Evolutionary conservation across 352 stramenopile genomes (phyloP), one percentile per base, ranked within the genome.

Genomic region (Halophytophthora polymorphica): DNA sequence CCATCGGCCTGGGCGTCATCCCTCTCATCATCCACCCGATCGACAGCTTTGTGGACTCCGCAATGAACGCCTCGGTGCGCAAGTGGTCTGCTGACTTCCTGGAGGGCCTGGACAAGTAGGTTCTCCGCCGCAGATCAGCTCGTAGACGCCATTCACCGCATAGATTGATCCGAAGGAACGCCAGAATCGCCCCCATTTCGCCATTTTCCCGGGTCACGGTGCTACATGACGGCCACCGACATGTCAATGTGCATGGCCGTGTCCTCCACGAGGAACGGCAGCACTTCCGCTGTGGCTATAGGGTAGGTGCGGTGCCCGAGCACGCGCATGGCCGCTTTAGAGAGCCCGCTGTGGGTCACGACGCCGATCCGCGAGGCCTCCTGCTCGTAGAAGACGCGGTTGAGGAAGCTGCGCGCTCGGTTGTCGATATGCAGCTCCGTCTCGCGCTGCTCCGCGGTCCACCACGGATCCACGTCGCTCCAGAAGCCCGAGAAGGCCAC

Each of bases 11-110:
- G 17, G 70, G 68, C 6, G 69, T 88, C 13, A 96, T 96, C 50
- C 85, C 86, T 2, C 64, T 96, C 38, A 96, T 96, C 56, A 82
- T 96, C 50, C 77, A 91, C 56, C 88, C 88, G 19, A 87, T 96
- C 36, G 86, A 96, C 67, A 44, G 59, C 35, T 66, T 86, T 7
- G 78, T 89, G 7, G 75, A 89, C 45, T 40, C 42, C 2, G 47
- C 64, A 10, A 86, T 89, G 75, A 75, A 87, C 54, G 55, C 53
- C 33, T 71, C 71, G 17, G 70, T 72, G 22, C 73, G 73, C 49
- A 68, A 81, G 41, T 84, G 73, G 77, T 53, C 67, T 2, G 56
- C 51, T 12, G 42, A 57, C 2, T 69, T 69, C 21, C 8, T 77
- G 5, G 40, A 69, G 5, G 53, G 54, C 13, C 55, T 69, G 23